Conservation (phyloP, 2,329 filamentous ascomycete genomes). For the Hypoxylon sp. region DNA sequence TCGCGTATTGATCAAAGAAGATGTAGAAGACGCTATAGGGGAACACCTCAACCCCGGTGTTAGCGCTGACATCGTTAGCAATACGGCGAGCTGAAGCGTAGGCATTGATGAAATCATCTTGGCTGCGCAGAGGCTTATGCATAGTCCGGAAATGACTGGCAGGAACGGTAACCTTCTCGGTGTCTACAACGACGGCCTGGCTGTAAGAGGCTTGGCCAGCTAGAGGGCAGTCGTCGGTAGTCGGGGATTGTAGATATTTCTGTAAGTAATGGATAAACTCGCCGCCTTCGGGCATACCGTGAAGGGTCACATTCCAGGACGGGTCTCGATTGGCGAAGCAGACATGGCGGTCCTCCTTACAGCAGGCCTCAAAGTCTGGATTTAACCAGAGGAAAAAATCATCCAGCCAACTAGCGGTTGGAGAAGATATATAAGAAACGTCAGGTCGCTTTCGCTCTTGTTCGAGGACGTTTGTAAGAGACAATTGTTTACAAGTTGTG, state of each 20-base stretch:
- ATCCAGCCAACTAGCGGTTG: slow-evolving; percentile 95
- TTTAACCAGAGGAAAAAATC: slow-evolving; percentile 99
- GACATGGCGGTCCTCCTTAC: slow-evolving; percentile 74
- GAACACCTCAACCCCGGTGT: slow-evolving; percentile 86
- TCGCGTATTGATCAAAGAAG: slow-evolving; percentile 97
- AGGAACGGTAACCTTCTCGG: slow-evolving; percentile 73
- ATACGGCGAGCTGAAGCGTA: slow-evolving; percentile 93
- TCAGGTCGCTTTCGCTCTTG: slow-evolving; percentile 92
- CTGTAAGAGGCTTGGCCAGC: slow-evolving; percentile 91
- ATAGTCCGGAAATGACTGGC: slow-evolving; percentile 93
- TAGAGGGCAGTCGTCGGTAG: slow-evolving; percentile 85
- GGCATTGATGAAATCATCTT: slow-evolving; percentile 91
- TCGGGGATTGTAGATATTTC: slow-evolving; percentile 84
- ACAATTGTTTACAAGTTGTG: slow-evolving; percentile 85
- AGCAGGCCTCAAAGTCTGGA: slow-evolving; percentile 80
- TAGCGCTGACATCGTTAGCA: slow-evolving; percentile 76
- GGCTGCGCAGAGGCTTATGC: slow-evolving; percentile 87
- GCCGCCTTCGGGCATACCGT: slow-evolving; percentile 91
- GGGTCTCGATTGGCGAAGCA: slow-evolving; percentile 85
- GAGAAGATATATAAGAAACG: slow-evolving; percentile 87
- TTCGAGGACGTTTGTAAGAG: slow-evolving; percentile 89
- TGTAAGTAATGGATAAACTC: slow-evolving; percentile 90
- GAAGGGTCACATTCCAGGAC: slow-evolving; percentile 88
- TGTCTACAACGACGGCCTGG: slow-evolving; percentile 83
- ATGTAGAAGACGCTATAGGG: slow-evolving; percentile 98